Conservation (phyloP, 2,329 filamentous ascomycete genomes). For the Phaeosphaeriaceae sp. region DNA sequence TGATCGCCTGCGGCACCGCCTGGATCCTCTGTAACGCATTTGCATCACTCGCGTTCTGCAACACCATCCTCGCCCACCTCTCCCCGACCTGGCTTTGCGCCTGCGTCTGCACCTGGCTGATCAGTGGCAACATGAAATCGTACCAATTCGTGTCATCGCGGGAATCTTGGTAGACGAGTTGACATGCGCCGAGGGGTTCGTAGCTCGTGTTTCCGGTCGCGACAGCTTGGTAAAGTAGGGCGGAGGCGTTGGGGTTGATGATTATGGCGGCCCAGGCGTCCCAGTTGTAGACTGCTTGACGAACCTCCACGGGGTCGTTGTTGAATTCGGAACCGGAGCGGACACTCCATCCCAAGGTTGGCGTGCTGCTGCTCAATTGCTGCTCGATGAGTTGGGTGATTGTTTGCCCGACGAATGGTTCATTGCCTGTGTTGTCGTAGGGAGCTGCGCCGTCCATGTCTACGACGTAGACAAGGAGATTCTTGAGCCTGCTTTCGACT, state of each 20-base stretch:
- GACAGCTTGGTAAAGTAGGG: conserved; percentile 64
- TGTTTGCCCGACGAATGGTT: conserved; percentile 65
- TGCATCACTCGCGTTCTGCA: conserved; percentile 53
- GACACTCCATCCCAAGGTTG: conserved; percentile 60
- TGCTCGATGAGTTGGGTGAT: conserved; percentile 57
- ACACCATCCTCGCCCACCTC: conserved; percentile 52
- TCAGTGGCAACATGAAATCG: conserved; percentile 62
- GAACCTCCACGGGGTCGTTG: conserved; percentile 64
- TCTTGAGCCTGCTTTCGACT: conserved; percentile 55
- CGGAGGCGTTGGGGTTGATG: conserved; percentile 69
- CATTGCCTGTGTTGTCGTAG: conserved; percentile 52
- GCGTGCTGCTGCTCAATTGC: conserved; percentile 49
- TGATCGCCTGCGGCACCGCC: conserved; percentile 61
- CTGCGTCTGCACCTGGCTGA: conserved; percentile 57
- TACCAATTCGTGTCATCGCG: conserved; percentile 64
- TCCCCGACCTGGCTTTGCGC: conserved; percentile 60
- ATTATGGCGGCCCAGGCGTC: conserved; percentile 69
- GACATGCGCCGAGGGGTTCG: conserved; percentile 66
- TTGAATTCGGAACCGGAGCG: conserved; percentile 61
- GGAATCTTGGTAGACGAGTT: conserved; percentile 64
- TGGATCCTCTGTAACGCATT: conserved; percentile 54
- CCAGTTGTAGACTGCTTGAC: conserved; percentile 66
- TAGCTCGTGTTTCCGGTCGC: conserved; percentile 65
- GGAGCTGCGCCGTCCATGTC: conserved; percentile 69
- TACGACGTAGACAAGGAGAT: conserved; percentile 64